These are phyloP conservation scores for Fraxinus latifolia DNA, from an alignment of 305 asterid species.

Conservation along the genomic window DNA sequence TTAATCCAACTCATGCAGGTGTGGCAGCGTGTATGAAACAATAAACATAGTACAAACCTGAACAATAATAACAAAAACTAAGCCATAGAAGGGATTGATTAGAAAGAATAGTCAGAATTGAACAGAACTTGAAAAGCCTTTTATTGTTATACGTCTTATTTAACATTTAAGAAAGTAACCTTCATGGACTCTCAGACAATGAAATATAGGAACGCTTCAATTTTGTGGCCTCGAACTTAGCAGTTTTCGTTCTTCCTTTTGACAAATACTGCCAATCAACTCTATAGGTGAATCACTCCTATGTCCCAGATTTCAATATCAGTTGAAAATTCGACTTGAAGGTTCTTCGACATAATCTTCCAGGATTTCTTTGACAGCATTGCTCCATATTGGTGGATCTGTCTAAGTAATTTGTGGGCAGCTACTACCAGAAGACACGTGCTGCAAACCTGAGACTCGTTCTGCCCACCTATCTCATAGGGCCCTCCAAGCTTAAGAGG, in stretches of 20 bases:
- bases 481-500: slow-evolving; percentile 88
- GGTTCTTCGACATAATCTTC: slow-evolving; percentile 51
- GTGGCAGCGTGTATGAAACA: not conserved
- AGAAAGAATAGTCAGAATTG: not conserved
- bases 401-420: slow-evolving; percentile 65
- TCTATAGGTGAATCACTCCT: slow-evolving; percentile 30
- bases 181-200: slow-evolving; percentile 12
- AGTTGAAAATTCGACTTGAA: slow-evolving; percentile 47
- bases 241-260: slow-evolving; percentile 53
- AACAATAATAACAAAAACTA: not conserved
- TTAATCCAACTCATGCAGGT: not conserved
- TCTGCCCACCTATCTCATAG: slow-evolving; percentile 76
- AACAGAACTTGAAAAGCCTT: not conserved
- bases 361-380: slow-evolving; percentile 53
- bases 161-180: not conserved
- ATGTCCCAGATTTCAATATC: slow-evolving; percentile 49
- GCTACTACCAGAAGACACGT: slow-evolving; percentile 48
- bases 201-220: slow-evolving; percentile 38
- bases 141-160: not conserved
- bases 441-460: slow-evolving; percentile 83
- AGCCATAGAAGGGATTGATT: not conserved
- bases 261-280: slow-evolving; percentile 49
- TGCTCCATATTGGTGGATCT: slow-evolving; percentile 78
- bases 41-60: not conserved
- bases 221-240: slow-evolving; percentile 62